Evolutionary conservation across 352 stramenopile genomes (phyloP), one percentile per base, ranked within the genome.

Genomic region (Globisporangium mamillatum): DNA sequence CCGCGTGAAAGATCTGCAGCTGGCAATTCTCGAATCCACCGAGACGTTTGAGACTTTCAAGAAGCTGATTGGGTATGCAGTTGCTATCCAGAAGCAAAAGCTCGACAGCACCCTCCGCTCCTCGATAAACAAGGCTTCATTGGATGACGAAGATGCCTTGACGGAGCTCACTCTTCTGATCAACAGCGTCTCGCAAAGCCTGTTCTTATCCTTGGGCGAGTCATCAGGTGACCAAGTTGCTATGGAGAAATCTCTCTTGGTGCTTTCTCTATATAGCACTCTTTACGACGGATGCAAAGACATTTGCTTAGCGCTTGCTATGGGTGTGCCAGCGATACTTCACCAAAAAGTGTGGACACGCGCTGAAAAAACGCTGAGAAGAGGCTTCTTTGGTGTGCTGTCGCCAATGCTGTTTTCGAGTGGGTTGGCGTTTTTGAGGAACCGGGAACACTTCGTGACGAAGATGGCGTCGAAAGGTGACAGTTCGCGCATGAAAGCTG

Each of bases 181-280:
- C 36, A 87, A 87, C 62, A 78, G 73, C n/a, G 76, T 87, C 12
- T 74, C 74, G 0, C 79, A 87, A 60, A 67, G 68, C 4, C 59
- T 73, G 8, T 84, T 87, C 41, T 59, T 80, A 32, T 57, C 54
- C 8, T 18, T 60, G 36, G 18, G 54, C 8, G 63, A 68, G 20
- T 53, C 22, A 14, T 46, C 24, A 16, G 65, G 25, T 22, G 36
- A 46, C 20, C 69, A 50, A 36, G 9, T 63, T 12, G 5, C 20
- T 0, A 27, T 24, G 25, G 60, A 73, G 38, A 36, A 66, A n/a
- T 46, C 57, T 32, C 1, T 50, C 2, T 12, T 20, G 7, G 68
- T 68, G 55, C 25, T 73, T 7, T 66, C 63, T 41, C 55, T 73
- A 14, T 73, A 69, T 29, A 20, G 54, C 16, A 27, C 24, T 24